A percentile compares a stretch with the other conserved stretches of the same genome.
Evolutionary conservation across 129 eudicot genomes (phyloP).

Genomic region (Erigeron canadensis): DNA sequence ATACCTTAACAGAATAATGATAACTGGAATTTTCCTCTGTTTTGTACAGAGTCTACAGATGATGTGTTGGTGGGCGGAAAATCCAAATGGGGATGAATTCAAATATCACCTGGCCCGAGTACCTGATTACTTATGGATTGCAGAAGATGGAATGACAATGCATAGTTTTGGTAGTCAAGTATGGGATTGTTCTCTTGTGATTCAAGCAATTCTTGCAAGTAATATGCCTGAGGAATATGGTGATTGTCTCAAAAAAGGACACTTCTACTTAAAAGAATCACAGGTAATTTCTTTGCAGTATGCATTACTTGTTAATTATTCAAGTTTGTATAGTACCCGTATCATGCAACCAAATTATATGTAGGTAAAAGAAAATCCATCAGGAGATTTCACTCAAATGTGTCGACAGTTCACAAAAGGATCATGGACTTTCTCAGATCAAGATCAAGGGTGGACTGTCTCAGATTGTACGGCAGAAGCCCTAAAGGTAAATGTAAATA

Average conservation of each 20-base stretch:
- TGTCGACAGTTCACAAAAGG: constrained; percentile 45
- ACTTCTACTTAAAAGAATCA: constrained; percentile 58
- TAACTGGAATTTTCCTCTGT: background rate
- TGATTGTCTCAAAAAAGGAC: constrained; percentile 58
- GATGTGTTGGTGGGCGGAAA: constrained; percentile 29
- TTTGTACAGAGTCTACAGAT: constrained; percentile 29
- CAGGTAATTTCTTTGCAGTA: constrained; percentile 19
- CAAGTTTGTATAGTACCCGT: too few relatives aligned
- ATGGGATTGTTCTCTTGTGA: constrained; percentile 66
- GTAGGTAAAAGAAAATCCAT: constrained; percentile 38
- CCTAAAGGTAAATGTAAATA: constrained; percentile 22
- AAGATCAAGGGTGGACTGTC: constrained; percentile 50
- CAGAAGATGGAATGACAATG: constrained; percentile 83
- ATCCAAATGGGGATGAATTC: constrained; percentile 57
- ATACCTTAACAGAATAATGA: too few relatives aligned
- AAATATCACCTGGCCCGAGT: constrained; percentile 69
- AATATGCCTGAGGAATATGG: constrained; percentile 72
- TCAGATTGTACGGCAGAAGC: constrained; percentile 51
- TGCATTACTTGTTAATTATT: too few relatives aligned
- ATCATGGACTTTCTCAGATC: constrained; percentile 47
- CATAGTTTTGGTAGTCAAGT: constrained; percentile 86
- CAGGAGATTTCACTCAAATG: constrained; percentile 31
- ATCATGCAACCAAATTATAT: background rate
- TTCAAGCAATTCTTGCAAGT: constrained; percentile 63
- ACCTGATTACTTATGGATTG: constrained; percentile 70